Conservation (phyloP, 352 stramenopile genomes). For the Phytophthora pini region DNA sequence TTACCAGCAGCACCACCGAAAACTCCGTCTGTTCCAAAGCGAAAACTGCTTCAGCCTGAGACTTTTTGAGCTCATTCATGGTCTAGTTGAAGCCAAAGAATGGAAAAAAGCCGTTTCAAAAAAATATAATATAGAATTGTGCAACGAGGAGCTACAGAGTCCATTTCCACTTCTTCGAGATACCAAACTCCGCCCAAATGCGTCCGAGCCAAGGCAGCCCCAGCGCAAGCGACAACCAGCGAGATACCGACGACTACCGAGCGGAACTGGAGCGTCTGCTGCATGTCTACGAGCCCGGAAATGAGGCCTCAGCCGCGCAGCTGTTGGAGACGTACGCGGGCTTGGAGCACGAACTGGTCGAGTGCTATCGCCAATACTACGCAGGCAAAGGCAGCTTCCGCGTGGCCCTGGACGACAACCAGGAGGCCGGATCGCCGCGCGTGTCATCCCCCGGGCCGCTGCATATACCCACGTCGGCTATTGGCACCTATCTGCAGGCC, state of each 20-base stretch:
- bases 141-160: background rate
- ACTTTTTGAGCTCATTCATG: conserved; percentile 1
- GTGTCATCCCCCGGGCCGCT: conserved; percentile 32
- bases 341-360: conserved; percentile 68
- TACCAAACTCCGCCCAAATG: conserved; percentile 21
- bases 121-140: conserved; percentile 32
- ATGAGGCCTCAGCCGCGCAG: conserved; percentile 40
- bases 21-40: conserved; percentile 1
- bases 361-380: conserved; percentile 77
- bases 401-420: conserved; percentile 38
- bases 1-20: background rate
- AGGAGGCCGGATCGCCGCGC: conserved; percentile 18
- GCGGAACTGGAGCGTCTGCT: conserved; percentile 53
- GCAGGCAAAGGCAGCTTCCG: conserved; percentile 49
- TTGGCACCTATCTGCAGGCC: conserved; percentile 60
- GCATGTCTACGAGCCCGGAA: conserved; percentile 52
- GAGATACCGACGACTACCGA: conserved; percentile 11
- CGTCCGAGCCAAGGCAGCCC: conserved; percentile 6
- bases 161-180: conserved; percentile 37
- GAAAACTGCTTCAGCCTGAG: background rate
- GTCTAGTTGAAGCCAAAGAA: conserved; percentile 28
- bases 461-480: conserved; percentile 62
- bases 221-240: conserved; percentile 21
- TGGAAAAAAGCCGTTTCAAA: conserved; percentile 30
- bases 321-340: conserved; percentile 59